A percentile compares a stretch with the other conserved stretches of the same genome.
phyloP scores from a whole-genome alignment of 2,329 filamentous ascomycete genomes.

The Metarhizium guizhouense region DNA sequence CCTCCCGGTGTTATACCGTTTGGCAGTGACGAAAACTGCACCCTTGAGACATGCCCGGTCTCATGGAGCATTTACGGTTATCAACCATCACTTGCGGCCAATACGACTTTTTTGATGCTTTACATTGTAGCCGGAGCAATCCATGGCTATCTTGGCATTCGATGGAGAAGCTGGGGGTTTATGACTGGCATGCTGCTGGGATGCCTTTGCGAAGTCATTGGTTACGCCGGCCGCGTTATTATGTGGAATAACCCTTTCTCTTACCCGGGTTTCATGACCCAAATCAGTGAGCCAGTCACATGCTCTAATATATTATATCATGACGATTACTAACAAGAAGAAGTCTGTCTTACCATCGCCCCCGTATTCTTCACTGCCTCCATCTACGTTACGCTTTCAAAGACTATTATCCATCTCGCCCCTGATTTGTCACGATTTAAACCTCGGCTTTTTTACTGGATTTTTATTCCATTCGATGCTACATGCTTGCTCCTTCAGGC shows the following conservation, averaged over 20 bases:
- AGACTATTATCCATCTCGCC: slow-evolving; percentile 14
- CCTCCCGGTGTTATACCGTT: slow-evolving; percentile 24
- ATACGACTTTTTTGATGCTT: slow-evolving; percentile 31
- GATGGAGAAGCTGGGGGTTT: slow-evolving; percentile 33
- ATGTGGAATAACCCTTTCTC: slow-evolving; percentile 47
- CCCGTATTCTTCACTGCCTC: slow-evolving; percentile 16
- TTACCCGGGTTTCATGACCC: slow-evolving; percentile 51
- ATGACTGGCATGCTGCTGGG: slow-evolving; percentile 42
- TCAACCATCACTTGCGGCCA: slow-evolving; percentile 33
- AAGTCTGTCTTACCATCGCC: slow-evolving; percentile 13
- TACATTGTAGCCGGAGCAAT: slow-evolving; percentile 33
- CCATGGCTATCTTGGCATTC: slow-evolving; percentile 29
- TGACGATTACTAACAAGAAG: neutral
- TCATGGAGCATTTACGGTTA: slow-evolving; percentile 35
- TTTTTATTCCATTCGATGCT: neutral
- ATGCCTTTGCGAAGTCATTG: slow-evolving; percentile 46
- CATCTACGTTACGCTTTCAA: slow-evolving; percentile 16
- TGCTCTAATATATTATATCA: neutral
- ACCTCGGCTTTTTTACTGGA: neutral
- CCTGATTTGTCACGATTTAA: neutral
- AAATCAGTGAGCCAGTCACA: slow-evolving; percentile 35
- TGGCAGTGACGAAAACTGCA: slow-evolving; percentile 37
- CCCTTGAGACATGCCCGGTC: slow-evolving; percentile 36
- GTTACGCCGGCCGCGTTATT: slow-evolving; percentile 50
- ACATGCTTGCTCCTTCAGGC: neutral